Evolutionary conservation across 1,139 yeast genomes (phyloP).

Genomic region (Tardiomyces depauwii): DNA sequence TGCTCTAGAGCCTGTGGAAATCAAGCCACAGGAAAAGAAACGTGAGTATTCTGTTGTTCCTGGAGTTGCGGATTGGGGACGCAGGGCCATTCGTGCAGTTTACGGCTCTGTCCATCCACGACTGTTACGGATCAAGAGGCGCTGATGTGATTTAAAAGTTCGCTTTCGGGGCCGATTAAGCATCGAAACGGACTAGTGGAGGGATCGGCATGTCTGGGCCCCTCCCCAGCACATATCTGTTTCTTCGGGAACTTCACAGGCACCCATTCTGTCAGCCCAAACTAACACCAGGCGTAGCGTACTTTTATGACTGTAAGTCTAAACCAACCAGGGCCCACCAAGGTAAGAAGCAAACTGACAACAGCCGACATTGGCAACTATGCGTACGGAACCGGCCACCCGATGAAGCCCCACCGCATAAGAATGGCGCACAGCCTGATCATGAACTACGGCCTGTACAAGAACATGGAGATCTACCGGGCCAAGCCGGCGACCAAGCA

Average conservation of each 20-base stretch:
- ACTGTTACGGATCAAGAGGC: too few species aligned
- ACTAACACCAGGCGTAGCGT: conserved; percentile 38
- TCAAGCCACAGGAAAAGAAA: conserved; percentile 46
- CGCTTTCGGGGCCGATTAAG: too few species aligned
- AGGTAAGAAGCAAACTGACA: conserved; percentile 1
- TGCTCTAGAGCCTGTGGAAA: conserved; percentile 38
- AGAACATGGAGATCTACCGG: conserved; percentile 91
- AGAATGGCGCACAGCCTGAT: conserved; percentile 97
- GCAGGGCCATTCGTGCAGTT: too few species aligned
- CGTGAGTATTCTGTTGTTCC: conserved; percentile 31
- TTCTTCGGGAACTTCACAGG: too few species aligned
- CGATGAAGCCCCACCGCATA: conserved; percentile 97
- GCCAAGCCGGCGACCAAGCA: conserved; percentile 98
- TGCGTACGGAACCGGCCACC: conserved; percentile 97
- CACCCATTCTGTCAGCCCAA: too few species aligned
- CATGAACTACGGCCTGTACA: conserved; percentile 94
- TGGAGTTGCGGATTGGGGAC: too few species aligned
- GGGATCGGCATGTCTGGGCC: too few species aligned
- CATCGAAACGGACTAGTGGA: too few species aligned
- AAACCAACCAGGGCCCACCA: too few species aligned
- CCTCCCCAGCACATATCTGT: too few species aligned
- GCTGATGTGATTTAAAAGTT: too few species aligned
- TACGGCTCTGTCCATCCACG: too few species aligned
- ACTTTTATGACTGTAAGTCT: conserved; percentile 40
- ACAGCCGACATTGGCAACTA: conserved; percentile 84